Conservation (phyloP, 257 asterid species). For the Apocynum venetum region DNA sequence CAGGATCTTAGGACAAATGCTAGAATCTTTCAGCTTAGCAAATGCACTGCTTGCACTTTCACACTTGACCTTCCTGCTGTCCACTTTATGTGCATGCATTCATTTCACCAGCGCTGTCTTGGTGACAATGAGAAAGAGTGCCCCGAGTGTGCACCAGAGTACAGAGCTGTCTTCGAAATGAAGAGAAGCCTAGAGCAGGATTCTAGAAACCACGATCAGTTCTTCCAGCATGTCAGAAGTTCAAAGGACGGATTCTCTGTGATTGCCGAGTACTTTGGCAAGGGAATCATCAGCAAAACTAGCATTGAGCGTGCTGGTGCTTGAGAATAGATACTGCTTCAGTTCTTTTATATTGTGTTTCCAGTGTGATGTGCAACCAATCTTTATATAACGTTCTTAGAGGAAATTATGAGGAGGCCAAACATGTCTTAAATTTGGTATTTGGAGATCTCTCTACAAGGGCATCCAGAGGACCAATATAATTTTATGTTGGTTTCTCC, state of each 20-base stretch:
- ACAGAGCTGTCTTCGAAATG: slow-evolving; percentile 63
- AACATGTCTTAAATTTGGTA: not conserved
- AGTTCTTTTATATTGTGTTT: not conserved
- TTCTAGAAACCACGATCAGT: slow-evolving; percentile 74
- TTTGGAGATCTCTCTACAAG: not conserved
- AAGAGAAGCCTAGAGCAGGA: slow-evolving; percentile 87
- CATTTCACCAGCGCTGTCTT: slow-evolving; percentile 95
- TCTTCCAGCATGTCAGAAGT: slow-evolving; percentile 69
- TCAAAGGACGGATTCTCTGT: slow-evolving; percentile 95
- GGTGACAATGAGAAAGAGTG: slow-evolving; percentile 96
- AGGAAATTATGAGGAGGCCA: not conserved
- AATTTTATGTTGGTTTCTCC: not conserved
- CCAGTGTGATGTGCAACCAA: not conserved
- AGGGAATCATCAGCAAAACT: slow-evolving; percentile 94
- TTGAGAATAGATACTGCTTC: slow-evolving; percentile 1
- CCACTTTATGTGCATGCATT: slow-evolving; percentile 98
- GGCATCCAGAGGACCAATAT: not conserved
- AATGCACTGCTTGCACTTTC: slow-evolving; percentile 90
- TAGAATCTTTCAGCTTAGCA: slow-evolving; percentile 93
- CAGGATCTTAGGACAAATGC: slow-evolving; percentile 93
- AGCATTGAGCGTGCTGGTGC: slow-evolving; percentile 48
- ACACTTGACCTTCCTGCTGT: slow-evolving; percentile 98
- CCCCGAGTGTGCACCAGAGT: slow-evolving; percentile 93
- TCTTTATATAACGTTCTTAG: not conserved
- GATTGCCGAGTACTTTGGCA: slow-evolving; percentile 86